phyloP scores from a whole-genome alignment of 2,329 filamentous ascomycete genomes.

The Elsinoe ampelina region DNA sequence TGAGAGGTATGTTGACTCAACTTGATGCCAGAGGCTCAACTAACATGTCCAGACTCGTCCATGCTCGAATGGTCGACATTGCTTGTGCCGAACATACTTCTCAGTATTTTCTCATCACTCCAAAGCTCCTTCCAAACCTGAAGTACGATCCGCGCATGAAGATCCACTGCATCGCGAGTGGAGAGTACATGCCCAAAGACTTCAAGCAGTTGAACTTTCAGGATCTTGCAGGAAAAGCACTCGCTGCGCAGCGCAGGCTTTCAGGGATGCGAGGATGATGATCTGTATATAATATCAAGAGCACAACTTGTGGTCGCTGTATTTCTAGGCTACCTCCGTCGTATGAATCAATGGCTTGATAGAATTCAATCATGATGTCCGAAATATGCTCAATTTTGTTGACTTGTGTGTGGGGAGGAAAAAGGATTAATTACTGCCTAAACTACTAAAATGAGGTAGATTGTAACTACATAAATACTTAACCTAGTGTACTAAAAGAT shows the following conservation, averaged over 20 bases:
- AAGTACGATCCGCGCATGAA: constrained; percentile 87
- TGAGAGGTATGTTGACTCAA: constrained; percentile 50
- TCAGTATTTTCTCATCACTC: constrained; percentile 94
- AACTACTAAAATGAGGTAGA: no score
- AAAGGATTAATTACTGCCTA: no score
- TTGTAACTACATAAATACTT: no score
- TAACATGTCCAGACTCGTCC: constrained; percentile 55
- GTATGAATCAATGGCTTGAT: no score
- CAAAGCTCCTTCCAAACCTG: constrained; percentile 79
- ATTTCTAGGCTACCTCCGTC: background rate
- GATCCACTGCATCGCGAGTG: constrained; percentile 86
- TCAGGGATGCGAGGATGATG: background rate
- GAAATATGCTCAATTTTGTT: background rate
- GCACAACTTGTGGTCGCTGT: background rate
- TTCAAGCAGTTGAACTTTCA: constrained; percentile 36
- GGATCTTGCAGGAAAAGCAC: constrained; percentile 28
- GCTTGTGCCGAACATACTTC: constrained; percentile 66
- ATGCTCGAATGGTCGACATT: constrained; percentile 96
- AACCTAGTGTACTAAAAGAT: no score
- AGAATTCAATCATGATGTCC: background rate
- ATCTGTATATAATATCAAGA: background rate
- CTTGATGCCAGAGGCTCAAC: background rate
- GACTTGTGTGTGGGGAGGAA: no score
- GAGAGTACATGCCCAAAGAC: constrained; percentile 51
- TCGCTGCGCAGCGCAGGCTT: constrained; percentile 16